Base-by-base conservation (phyloP, 208 protist genomes). In the Acanthamoeba polyphaga region DNA sequence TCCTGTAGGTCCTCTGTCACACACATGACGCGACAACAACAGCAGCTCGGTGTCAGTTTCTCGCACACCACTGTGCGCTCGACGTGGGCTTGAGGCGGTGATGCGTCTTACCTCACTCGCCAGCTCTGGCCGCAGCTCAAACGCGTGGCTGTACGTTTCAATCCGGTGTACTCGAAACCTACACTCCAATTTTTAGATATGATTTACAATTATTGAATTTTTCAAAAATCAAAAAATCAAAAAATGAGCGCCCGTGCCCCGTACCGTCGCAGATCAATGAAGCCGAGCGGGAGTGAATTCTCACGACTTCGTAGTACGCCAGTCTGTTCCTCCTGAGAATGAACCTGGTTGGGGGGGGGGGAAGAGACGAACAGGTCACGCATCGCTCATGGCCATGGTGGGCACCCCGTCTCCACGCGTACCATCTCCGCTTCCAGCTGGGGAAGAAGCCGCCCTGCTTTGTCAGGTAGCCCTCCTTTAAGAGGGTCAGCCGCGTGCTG, bases 371-470 rank as follows among this genome's bases (percentile, higher is more conserved):
- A 74, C 10, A 8, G 10, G 27, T 74, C 10, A 74, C 17, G 12
- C 10, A 7, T 12, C 10, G 32, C 27, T 3, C 66, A 32, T 38
- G 27, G n/a, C 13, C 1, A 74, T 12, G 3, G 66, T 12, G 9
- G 24, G 66, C 7, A 38, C 10, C 12, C 43, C 43, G 5, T 5
- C 43, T 49, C 43, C 43, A 19, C 12, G 19, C 70, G 70, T 43
- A 46, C 74, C 74, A 82, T 46, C 74, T 15, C 6, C 74, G 32
- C 46, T 82, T 82, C 74, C 74, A 82, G 24, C 38, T 34, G 17
- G 74, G 74, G 24, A 82, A 43, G 74, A 82, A 53, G 15, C 74
- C 74, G 46, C 74, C 74, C 46, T 82, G 74, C 74, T 82, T 82
- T 7, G 74, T 82, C 19, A 82, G 43, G 9, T 82, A 82, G 38